These are phyloP conservation scores for Lophium mytilinum DNA, from an alignment of 495 filamentous ascomycete genomes.

Conservation along the genomic window DNA sequence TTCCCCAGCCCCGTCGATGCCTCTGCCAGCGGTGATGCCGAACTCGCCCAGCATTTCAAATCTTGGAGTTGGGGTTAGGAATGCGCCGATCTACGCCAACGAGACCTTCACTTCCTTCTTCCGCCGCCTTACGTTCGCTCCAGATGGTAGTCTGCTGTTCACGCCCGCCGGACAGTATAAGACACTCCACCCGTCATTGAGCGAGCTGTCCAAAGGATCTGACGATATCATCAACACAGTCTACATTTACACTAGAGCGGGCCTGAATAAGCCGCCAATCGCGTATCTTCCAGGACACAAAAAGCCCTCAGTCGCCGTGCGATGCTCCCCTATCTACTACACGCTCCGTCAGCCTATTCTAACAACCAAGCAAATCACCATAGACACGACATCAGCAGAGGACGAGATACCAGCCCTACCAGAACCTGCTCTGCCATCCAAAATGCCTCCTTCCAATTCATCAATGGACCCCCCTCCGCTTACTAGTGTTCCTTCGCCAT, in stretches of 20 bases:
- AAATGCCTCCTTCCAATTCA: constrained; percentile 45
- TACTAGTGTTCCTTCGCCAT: constrained; percentile 41
- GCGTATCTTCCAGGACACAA: constrained; percentile 97
- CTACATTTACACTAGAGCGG: constrained; percentile 94
- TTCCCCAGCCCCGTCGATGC: constrained; percentile 91
- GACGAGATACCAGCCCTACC: constrained; percentile 76
- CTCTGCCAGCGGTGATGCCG: constrained; percentile 93
- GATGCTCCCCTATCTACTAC: constrained; percentile 87
- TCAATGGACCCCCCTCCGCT: constrained; percentile 79
- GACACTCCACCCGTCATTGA: constrained; percentile 57
- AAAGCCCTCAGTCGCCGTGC: constrained; percentile 93
- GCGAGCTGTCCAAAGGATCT: constrained; percentile 59
- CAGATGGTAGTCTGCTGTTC: constrained; percentile 89
- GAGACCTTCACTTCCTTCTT: constrained; percentile 98
- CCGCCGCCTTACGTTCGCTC: constrained; percentile 84
- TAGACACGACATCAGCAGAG: constrained; percentile 84
- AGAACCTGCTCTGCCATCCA: constrained; percentile 63
- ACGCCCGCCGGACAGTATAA: constrained; percentile 97
- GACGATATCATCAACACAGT: constrained; percentile 95
- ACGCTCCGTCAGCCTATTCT: constrained; percentile 54
- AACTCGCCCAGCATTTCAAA: constrained; percentile 58
- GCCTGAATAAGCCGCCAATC: constrained; percentile 93
- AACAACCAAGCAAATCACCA: constrained; percentile 76
- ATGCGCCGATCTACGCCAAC: constrained; percentile 89
- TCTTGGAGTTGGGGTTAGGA: constrained; percentile 64